A percentile compares a stretch with the other conserved stretches of the same genome.
Evolutionary conservation across 192 early-diverging fungal species (phyloP).

Genomic region (Linnemannia zychae): DNA sequence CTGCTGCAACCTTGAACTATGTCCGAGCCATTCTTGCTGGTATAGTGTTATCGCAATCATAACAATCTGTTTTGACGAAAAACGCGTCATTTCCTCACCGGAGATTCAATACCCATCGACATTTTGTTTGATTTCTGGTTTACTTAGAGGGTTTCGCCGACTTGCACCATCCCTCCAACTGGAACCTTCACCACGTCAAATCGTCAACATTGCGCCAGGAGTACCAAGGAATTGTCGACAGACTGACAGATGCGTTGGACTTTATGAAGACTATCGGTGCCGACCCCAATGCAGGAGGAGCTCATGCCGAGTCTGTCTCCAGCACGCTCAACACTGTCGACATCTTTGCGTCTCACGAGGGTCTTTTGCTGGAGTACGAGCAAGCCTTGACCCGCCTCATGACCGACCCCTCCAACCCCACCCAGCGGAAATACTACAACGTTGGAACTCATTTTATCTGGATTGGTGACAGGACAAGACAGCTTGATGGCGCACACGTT

Average conservation of each 20-base stretch:
- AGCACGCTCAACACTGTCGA: slow-evolving; percentile 85
- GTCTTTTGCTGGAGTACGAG: slow-evolving; percentile 95
- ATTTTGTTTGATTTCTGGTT: background rate
- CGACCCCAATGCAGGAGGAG: slow-evolving; percentile 58
- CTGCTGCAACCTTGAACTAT: slow-evolving; percentile 96
- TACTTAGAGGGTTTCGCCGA: slow-evolving; percentile 70
- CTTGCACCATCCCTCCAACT: slow-evolving; percentile 89
- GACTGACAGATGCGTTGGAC: slow-evolving; percentile 88
- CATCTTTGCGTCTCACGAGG: slow-evolving; percentile 96
- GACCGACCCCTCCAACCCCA: slow-evolving; percentile 58
- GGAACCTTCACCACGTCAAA: slow-evolving; percentile 93
- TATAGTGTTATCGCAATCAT: slow-evolving; percentile 5
- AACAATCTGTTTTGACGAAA: slow-evolving; percentile 9
- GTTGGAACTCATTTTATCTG: slow-evolving; percentile 96
- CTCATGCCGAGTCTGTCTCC: slow-evolving; percentile 11
- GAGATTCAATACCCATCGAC: background rate
- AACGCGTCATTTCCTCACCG: slow-evolving; percentile 6
- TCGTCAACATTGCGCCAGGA: slow-evolving; percentile 82
- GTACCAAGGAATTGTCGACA: slow-evolving; percentile 92
- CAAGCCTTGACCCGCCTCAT: slow-evolving; percentile 82
- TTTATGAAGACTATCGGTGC: slow-evolving; percentile 98
- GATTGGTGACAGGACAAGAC: slow-evolving; percentile 98
- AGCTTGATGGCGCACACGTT: slow-evolving; percentile 94
- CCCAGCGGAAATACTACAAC: slow-evolving; percentile 86
- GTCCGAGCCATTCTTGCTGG: slow-evolving; percentile 89